Conservation (phyloP, 1,284 basidiomycete species). For the Cystobasidiaceae sp. region DNA sequence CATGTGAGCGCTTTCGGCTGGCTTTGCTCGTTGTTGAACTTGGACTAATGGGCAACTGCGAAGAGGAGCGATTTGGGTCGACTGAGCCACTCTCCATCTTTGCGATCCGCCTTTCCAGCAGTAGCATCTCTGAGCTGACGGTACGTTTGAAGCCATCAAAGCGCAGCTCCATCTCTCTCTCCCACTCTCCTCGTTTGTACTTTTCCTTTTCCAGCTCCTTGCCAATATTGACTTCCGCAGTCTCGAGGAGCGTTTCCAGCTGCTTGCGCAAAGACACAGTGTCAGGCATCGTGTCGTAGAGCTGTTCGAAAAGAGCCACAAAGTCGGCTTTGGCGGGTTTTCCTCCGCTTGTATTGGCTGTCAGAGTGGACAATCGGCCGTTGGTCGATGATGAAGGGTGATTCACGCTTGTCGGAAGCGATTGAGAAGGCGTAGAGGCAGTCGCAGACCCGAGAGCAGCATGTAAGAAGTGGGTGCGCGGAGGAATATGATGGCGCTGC, state of each 20-base stretch:
- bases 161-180: conserved; percentile 7
- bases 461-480: too few species aligned
- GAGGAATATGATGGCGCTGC: too few species aligned
- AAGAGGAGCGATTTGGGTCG: not conserved
- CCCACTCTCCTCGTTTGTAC: conserved; percentile 6
- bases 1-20: too few species aligned
- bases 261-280: not conserved
- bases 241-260: not conserved
- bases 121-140: not conserved
- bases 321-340: not conserved
- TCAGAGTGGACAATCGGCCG: not conserved
- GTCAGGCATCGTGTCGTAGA: conserved; percentile 8
- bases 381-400: too few species aligned
- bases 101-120: conserved; percentile 10
- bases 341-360: not conserved
- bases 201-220: conserved; percentile 4
- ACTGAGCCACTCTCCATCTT: not conserved
- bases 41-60: too few species aligned
- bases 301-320: not conserved
- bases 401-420: too few species aligned
- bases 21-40: too few species aligned
- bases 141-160: not conserved
- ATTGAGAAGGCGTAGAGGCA: too few species aligned
- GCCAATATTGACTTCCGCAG: not conserved
- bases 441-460: too few species aligned